Base-by-base conservation (phyloP, 352 stramenopile species). In the Phytophthora uliginosa region DNA sequence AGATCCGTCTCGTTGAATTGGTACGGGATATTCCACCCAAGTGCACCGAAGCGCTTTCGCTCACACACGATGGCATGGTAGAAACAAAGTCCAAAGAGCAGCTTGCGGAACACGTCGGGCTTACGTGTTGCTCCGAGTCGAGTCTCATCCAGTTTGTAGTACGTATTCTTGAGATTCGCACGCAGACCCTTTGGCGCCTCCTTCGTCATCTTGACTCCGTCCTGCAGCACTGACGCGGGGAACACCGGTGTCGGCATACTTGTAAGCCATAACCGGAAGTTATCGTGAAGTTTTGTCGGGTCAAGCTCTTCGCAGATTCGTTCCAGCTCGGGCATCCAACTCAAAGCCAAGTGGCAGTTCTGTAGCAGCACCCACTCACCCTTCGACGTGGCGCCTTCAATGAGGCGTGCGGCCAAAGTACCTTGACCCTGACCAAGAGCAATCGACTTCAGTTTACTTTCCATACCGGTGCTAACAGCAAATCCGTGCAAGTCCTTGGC, bases 21-120 rank as follows among this genome's bases (percentile, higher is more conserved):
- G 78, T 99, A 99, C 33, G 95, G 95, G 52, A 98, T 98, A 77
- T 99, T 99, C 97, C 97, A 99, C 22, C 97, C 97, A 0, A 99
- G 77, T 2, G 97, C 92, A 15, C 97, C 97, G 63, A 99, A 99
- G 22, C 97, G 93, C 69, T 98, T 95, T 31, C 97, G 90, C 80
- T 99, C 97, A 66, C 98, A 97, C 24, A 98, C 89, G 28, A 95
- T 91, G 8, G 96, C 96, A 61, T 98, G 94, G 79, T 93, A 97
- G 74, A 97, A 97, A 63, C 87, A 94, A 5, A 99, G 69, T 2
- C 91, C 96, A 66, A 99, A 99, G 18, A 99, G 81, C 8, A 99
- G 73, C 51, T 99, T 99, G 18, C 86, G 90, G 77, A 98, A 99
- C 40, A 93, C 84, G 3, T 90, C 71, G 1, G 95, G 95, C 64